Base-by-base conservation (phyloP, 805 yeast genomes). In the Ogataea minuta region DNA sequence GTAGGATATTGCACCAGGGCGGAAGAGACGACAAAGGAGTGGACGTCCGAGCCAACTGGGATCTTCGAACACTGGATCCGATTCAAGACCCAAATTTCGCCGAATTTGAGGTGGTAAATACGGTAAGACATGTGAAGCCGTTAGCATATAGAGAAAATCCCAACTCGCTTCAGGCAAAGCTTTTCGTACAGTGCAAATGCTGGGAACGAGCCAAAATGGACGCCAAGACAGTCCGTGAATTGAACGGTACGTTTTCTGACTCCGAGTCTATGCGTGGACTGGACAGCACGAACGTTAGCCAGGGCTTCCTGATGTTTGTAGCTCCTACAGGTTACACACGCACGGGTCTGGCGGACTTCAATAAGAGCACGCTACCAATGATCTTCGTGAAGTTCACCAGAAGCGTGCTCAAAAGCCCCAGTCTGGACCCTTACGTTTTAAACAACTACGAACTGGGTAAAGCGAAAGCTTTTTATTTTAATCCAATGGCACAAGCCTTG, bases 11-110 rank as follows among this genome's bases (percentile, higher is more conserved):
- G 2, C 70, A 74, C 28, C 68, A 65, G 27, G 84, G 84, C 1
- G 81, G 83, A 1, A 63, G 77, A 2, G 68, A 70, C 34, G 84
- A 79, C 48, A 66, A 71, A 36, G 84, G 84, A 0, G 61, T 78
- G 4, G 84, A 79, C 50, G 53, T 79, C 4, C 52, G 72, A 14
- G 82, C 81, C 0, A 62, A 62, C 28, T 77, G 83, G 82, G 59
- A 72, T 38, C 52, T 49, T 13, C 26, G 41, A 3, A 54, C 34
- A 36, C 39, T 19, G 28, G 27, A 28, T 12, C 25, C 12, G 21
- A 34, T 13, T 17, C 35, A 11, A 29, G 12, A n/a, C 33, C 31
- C 28, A 13, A 46, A 36, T 13, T 32, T 14, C 3, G 24, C 36
- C 12, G 33, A 36, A 6, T 49, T 39, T 20, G 53, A 51, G 39